Conservation (phyloP, 1,284 basidiomycete species). For the Mycena citricolor region DNA sequence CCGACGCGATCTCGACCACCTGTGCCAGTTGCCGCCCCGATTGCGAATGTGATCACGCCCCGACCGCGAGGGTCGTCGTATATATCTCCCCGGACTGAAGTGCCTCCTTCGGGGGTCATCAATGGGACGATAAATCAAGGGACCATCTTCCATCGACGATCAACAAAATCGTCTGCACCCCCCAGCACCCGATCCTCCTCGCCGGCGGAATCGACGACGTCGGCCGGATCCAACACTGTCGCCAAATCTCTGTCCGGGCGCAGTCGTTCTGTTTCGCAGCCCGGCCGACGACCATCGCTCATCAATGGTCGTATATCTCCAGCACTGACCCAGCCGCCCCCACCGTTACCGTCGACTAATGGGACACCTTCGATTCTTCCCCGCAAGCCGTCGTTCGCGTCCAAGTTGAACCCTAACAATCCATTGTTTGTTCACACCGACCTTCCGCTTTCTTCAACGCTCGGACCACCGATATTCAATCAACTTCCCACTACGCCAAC, state of each 20-base stretch:
- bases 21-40: slow-evolving; percentile 45
- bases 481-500: slow-evolving; percentile 70
- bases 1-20: slow-evolving; percentile 35
- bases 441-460: slow-evolving; percentile 38
- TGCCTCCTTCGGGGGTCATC: slow-evolving; percentile 46
- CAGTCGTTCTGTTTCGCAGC: slow-evolving; percentile 66
- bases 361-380: slow-evolving; percentile 31
- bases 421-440: slow-evolving; percentile 54
- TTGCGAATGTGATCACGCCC: slow-evolving; percentile 39
- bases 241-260: slow-evolving; percentile 51
- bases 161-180: slow-evolving; percentile 60
- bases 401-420: slow-evolving; percentile 52
- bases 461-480: slow-evolving; percentile 43
- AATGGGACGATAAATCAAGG: slow-evolving; percentile 61
- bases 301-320: slow-evolving; percentile 46
- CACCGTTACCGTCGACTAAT: slow-evolving; percentile 52
- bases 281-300: slow-evolving; percentile 61
- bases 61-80: slow-evolving; percentile 56
- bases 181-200: slow-evolving; percentile 57
- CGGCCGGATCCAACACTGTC: slow-evolving; percentile 41
- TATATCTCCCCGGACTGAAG: slow-evolving; percentile 42
- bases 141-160: slow-evolving; percentile 68
- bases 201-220: slow-evolving; percentile 57
- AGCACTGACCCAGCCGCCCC: slow-evolving; percentile 45
- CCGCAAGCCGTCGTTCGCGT: slow-evolving; percentile 62